Evolutionary conservation across 805 yeast genomes (phyloP).

Genomic region (Isabelozyma pseudorhagii): DNA sequence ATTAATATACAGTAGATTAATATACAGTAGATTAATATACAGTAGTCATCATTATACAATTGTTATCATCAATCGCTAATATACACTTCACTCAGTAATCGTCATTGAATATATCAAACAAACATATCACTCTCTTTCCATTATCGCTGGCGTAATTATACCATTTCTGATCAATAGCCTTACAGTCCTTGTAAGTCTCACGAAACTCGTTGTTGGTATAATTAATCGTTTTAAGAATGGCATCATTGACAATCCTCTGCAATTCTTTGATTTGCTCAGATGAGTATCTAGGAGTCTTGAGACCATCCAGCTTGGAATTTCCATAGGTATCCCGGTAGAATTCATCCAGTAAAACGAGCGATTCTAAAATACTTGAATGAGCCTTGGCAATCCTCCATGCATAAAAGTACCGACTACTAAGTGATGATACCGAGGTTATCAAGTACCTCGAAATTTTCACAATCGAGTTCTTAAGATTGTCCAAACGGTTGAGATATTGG

Average conservation of each 20-base stretch:
- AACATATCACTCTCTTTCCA: neutral
- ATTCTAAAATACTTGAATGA: slow-evolving; percentile 15
- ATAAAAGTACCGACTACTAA: slow-evolving; percentile 43
- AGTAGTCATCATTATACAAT: no score
- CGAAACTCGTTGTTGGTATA: neutral
- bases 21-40: no score
- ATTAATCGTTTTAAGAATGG: neutral
- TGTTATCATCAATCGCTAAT: no score
- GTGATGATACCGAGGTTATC: neutral
- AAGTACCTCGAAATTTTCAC: neutral
- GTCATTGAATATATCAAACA: neutral
- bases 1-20: no score
- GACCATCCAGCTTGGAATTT: neutral
- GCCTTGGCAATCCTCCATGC: slow-evolving; percentile 63
- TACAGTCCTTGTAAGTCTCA: neutral
- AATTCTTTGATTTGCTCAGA: neutral
- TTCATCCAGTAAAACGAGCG: neutral
- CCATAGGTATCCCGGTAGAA: neutral
- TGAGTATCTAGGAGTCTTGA: neutral
- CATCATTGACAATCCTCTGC: neutral
- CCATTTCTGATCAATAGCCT: slow-evolving; percentile 1
- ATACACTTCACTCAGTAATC: neutral
- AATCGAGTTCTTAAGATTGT: neutral
- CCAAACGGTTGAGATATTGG: neutral
- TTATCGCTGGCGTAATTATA: neutral